phyloP scores from a whole-genome alignment of 106 monocot species.

The Phalaenopsis aphrodite region DNA sequence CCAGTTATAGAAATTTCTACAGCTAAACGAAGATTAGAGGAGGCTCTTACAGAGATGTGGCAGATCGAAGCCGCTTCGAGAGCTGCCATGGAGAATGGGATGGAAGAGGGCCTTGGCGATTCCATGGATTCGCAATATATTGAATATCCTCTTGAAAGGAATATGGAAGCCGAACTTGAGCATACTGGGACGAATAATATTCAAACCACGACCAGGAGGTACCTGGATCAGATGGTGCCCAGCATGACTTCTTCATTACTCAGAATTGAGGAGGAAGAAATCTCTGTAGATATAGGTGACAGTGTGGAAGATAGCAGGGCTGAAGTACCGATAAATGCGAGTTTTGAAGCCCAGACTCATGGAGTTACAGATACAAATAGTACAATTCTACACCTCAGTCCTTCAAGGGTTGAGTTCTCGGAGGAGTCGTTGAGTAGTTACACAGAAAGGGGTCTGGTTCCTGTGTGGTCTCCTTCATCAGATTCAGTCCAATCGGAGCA shows the following conservation, averaged over 20 bases:
- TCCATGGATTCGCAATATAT: slow-evolving; percentile 62
- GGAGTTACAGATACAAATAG: slow-evolving; percentile 22
- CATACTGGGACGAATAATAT: slow-evolving; percentile 17
- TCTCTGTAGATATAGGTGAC: slow-evolving; percentile 26
- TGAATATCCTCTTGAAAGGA: slow-evolving; percentile 59
- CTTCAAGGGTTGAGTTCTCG: slow-evolving; percentile 14
- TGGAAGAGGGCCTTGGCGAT: slow-evolving; percentile 92
- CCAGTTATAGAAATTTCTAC: slow-evolving; percentile 69
- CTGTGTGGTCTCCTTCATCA: slow-evolving; percentile 70
- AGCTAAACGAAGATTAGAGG: slow-evolving; percentile 60
- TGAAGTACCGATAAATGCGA: slow-evolving; percentile 58
- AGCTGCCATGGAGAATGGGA: slow-evolving; percentile 71
- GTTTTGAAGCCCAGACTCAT: slow-evolving; percentile 23
- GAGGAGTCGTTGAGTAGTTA: slow-evolving; percentile 34
- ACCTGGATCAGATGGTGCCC: slow-evolving; percentile 78
- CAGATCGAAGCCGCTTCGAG: slow-evolving; percentile 73
- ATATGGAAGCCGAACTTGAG: slow-evolving; percentile 62
- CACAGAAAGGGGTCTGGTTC: slow-evolving; percentile 71
- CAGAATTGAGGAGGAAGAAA: slow-evolving; percentile 42
- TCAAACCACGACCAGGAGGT: slow-evolving; percentile 26
- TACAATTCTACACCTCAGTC: slow-evolving; percentile 8
- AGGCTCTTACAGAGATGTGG: slow-evolving; percentile 82
- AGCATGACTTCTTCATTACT: slow-evolving; percentile 69
- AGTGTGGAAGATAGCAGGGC: slow-evolving; percentile 34
- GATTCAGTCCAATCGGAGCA: slow-evolving; percentile 38